Evolutionary conservation across 805 yeast species (phyloP), one percentile per base, ranked within the genome.

Genomic region (Ogataea methanolica): DNA sequence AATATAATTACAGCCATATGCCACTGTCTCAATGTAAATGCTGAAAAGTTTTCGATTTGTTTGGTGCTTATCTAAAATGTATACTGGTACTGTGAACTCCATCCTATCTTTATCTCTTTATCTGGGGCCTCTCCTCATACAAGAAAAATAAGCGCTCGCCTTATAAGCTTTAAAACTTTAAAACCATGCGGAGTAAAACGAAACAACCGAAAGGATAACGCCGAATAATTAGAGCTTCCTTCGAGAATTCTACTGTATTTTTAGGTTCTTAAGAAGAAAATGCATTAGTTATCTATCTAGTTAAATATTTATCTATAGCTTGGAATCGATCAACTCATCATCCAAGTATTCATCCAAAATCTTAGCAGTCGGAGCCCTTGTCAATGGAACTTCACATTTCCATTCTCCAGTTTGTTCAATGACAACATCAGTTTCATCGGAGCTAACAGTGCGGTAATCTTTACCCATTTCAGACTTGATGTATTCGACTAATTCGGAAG

Each of bases 321-420:
- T 60, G 8, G 60, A 41, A 33, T 50, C 59, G 12, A 50, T 36
- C 21, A 46, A 33, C 12, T 52, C 56, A 2, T 54, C 52, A 42
- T 66, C 68, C 29, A 56, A 45, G 43, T 58, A 65, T 23, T 47
- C 44, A 0, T 47, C 45, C 6, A 61, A 52, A 17, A 60, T 55
- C 34, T 63, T 56, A 1, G 95, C 89, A 43, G 60, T 64, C 9
- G 94, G 87, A n/a, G 82, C 75, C 1, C 79, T 78, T 0, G 90
- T 84, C 43, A 79, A 58, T 39, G 68, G 70, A 52, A 80, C 64
- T 2, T 64, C 60, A 17, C 79, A 65, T 63, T 84, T 85, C 73
- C 88, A 86, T 26, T 66, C 71, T 1, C 78, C 80, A 23, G 75
- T 62, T 51, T 72, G 68, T 1, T 62, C 60, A 49, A 83, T 71